These are phyloP conservation scores for Lecanicillium sp. DNA, from an alignment of 2,329 filamentous ascomycete species.

Conservation along the genomic window DNA sequence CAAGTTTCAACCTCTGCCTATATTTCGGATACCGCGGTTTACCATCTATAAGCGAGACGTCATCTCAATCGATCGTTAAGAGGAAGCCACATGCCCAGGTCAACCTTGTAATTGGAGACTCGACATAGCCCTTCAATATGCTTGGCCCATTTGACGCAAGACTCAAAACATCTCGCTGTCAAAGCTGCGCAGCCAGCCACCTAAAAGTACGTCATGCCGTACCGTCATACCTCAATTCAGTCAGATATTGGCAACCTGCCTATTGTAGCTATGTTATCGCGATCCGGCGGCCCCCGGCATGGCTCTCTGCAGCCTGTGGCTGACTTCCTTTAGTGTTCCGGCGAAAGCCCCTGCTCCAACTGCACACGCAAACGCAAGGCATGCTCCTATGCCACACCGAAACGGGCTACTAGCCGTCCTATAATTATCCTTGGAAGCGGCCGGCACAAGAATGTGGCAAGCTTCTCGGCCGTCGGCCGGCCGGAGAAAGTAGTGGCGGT, in stretches of 20 bases:
- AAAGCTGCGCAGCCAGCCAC: conserved; percentile 26
- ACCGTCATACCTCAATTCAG: neutral
- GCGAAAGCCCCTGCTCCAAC: conserved; percentile 24
- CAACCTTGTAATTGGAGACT: no score
- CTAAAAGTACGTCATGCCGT: conserved; percentile 23
- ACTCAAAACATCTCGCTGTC: conserved; percentile 27
- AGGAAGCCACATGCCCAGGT: no score
- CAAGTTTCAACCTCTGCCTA: no score
- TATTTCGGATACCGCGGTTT: no score
- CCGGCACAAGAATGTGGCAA: conserved; percentile 9
- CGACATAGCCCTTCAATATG: no score
- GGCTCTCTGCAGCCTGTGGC: neutral
- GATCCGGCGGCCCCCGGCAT: neutral
- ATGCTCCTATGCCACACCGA: conserved; percentile 20
- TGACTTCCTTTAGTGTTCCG: conserved; percentile 26
- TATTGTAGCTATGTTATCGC: neutral
- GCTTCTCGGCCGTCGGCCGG: neutral
- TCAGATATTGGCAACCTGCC: neutral
- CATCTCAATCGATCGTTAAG: no score
- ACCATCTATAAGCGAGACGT: no score
- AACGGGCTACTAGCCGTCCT: neutral
- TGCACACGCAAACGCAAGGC: conserved; percentile 22
- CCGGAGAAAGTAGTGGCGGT: neutral
- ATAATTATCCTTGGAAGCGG: conserved; percentile 22
- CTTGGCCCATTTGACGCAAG: conserved; percentile 30